phyloP scores from a whole-genome alignment of 2,329 filamentous ascomycete genomes.

The Teratosphaeria destructans region DNA sequence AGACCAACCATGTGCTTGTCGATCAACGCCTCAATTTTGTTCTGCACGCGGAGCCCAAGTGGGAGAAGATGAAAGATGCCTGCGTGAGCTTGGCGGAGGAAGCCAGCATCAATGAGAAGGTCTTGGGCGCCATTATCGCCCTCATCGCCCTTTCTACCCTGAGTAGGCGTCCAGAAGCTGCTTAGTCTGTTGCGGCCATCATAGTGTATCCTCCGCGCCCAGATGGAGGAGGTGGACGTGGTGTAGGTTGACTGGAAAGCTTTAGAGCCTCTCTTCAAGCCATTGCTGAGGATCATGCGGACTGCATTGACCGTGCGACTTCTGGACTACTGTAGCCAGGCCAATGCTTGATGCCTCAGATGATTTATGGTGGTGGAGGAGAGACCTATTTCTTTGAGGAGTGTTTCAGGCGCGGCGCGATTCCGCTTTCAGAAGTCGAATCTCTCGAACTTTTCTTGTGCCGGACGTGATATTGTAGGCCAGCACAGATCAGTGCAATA shows the following conservation, averaged over 20 bases:
- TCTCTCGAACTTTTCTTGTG: slow-evolving; percentile 1
- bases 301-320: neutral
- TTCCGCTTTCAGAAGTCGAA: neutral
- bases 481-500: neutral
- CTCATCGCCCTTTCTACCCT: slow-evolving; percentile 28
- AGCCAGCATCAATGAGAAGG: slow-evolving; percentile 36
- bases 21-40: slow-evolving; percentile 75
- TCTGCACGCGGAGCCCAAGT: slow-evolving; percentile 73
- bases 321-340: neutral
- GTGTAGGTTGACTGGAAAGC: neutral
- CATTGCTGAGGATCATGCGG: slow-evolving; percentile 7
- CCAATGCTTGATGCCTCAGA: neutral
- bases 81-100: slow-evolving; percentile 58
- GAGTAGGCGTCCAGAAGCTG: slow-evolving; percentile 66
- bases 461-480: neutral
- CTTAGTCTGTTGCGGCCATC: slow-evolving; percentile 56
- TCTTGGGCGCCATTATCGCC: slow-evolving; percentile 44
- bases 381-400: neutral
- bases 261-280: slow-evolving; percentile 3
- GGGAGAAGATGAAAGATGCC: slow-evolving; percentile 90
- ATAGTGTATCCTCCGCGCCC: slow-evolving; percentile 28
- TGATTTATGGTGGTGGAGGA: neutral
- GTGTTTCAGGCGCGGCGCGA: neutral
- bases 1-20: slow-evolving; percentile 73
- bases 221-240: neutral